These are phyloP conservation scores for Trichoderma asperellum DNA, from an alignment of 2,329 filamentous ascomycete genomes.

Conservation along the genomic window DNA sequence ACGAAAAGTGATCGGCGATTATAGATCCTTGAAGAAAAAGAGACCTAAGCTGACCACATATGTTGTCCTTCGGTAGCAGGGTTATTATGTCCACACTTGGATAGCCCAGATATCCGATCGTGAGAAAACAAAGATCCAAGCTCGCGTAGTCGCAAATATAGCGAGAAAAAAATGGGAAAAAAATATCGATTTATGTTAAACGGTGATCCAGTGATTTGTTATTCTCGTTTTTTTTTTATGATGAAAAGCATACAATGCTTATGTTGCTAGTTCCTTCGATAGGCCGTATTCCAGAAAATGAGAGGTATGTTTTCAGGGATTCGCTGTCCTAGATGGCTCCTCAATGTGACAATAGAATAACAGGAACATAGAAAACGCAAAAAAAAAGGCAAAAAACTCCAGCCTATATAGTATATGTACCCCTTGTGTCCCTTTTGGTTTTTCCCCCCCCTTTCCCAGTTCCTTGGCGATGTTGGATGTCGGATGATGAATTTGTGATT, in stretches of 20 bases:
- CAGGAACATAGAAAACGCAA: not conserved
- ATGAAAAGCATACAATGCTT: conserved; percentile 18
- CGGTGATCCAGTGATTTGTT: conserved; percentile 7
- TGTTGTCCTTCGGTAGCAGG: not conserved
- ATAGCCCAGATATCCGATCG: not conserved
- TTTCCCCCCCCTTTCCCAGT: conserved; percentile 15
- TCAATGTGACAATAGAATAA: conserved; percentile 10
- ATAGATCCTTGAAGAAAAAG: not conserved
- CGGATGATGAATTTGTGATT: conserved; percentile 26
- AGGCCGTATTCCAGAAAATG: conserved; percentile 9
- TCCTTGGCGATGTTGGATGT: conserved; percentile 27
- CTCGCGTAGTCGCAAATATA: not conserved
- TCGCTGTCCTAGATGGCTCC: conserved; percentile 19
- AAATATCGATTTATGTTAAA: not conserved
- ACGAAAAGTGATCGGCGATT: not conserved
- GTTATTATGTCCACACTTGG: conserved; percentile 13
- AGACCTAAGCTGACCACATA: not conserved
- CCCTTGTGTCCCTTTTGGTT: conserved; percentile 22
- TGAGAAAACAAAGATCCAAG: not conserved
- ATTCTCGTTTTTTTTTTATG: conserved; percentile 11
- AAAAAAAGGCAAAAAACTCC: conserved; percentile 25
- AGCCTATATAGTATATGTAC: conserved; percentile 28
- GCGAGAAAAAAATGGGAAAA: not conserved
- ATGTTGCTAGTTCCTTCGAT: conserved; percentile 10
- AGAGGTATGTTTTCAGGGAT: conserved; percentile 15